These are phyloP conservation scores for Botrytis squamosa DNA, from an alignment of 2,329 filamentous ascomycete species.

Conservation along the genomic window DNA sequence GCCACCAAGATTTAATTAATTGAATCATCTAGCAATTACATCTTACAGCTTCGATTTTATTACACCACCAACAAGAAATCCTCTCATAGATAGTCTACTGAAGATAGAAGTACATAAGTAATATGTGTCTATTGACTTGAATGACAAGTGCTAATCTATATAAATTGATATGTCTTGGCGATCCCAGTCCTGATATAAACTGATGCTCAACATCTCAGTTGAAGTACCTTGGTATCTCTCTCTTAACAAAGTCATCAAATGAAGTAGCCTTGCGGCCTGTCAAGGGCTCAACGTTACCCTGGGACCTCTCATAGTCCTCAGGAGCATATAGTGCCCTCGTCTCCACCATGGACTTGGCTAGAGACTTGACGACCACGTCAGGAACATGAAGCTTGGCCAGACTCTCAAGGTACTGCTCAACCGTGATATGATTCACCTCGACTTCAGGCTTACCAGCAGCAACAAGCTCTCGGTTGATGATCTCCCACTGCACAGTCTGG, in stretches of 20 bases:
- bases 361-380: slow-evolving; percentile 9
- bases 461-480: slow-evolving; percentile 6
- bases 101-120: slow-evolving; percentile 7
- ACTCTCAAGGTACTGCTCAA: slow-evolving; percentile 7
- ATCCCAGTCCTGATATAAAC: slow-evolving; percentile 9
- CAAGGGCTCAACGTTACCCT: slow-evolving; percentile 1
- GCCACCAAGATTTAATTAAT: slow-evolving; percentile 7
- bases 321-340: slow-evolving; percentile 9
- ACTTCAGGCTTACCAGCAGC: slow-evolving; percentile 11
- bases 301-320: slow-evolving; percentile 2
- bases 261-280: slow-evolving; percentile 4
- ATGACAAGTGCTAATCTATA: slow-evolving; percentile 3
- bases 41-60: slow-evolving; percentile 3
- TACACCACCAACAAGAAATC: slow-evolving; percentile 9
- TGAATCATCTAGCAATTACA: slow-evolving; percentile 6
- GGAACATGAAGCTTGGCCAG: slow-evolving; percentile 7
- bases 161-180: slow-evolving; percentile 6
- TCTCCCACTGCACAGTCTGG: slow-evolving; percentile 8
- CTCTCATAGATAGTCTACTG: slow-evolving; percentile 5
- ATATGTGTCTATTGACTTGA: slow-evolving; percentile 8
- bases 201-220: slow-evolving; percentile 9
- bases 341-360: slow-evolving; percentile 10
- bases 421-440: slow-evolving; percentile 9
- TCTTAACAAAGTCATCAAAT: slow-evolving; percentile 10
- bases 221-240: slow-evolving; percentile 9